Evolutionary conservation across 306 rosid genomes (phyloP), one percentile per base, ranked within the genome.

Genomic region (Vigna angularis): DNA sequence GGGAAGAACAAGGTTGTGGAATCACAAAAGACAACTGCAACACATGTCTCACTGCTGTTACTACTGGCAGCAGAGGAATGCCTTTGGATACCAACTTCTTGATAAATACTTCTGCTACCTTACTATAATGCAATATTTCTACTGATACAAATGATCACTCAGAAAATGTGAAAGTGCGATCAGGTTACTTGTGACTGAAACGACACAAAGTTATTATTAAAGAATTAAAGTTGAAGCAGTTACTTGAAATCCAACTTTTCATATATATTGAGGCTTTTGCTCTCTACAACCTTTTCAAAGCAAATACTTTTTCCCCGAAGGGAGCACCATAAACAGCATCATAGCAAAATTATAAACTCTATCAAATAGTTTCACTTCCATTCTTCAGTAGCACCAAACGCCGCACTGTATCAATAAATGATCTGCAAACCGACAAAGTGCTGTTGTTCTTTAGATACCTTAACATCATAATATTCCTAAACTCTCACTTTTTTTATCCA

Each of bases 311-410:
- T 56, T 40, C 18, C 14, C 76, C 44, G 13, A 80, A 38, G 50
- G 38, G n/a, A 83, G 52, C 30, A 80, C 81, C 83, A 53, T 66
- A 76, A 45, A 63, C 61, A 42, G 24, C 70, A 75, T 32, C 28
- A 76, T 32, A 70, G 47, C 26, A 30, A 63, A 24, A 59, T 47
- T 22, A 14, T 38, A 75, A 75, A 28, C 36, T 18, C 6, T 74
- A 49, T 71, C 62, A 65, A 2, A 50, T 66, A 72, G 70, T 69
- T 74, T 65, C 59, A 36, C 48, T 66, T 32, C 32, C 74, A 36
- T 72, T 80, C 77, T 85, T 73, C 64, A 77, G 9, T 36, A 87
- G 80, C 70, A 51, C 75, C 86, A 85, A 53, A 52, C 85, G 83
- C 62, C 76, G 79, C 72, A 73, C 85, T 11, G 73, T 79, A 49